These are phyloP conservation scores for Phytophthora capsici DNA, from an alignment of 352 stramenopile genomes.

Conservation along the genomic window DNA sequence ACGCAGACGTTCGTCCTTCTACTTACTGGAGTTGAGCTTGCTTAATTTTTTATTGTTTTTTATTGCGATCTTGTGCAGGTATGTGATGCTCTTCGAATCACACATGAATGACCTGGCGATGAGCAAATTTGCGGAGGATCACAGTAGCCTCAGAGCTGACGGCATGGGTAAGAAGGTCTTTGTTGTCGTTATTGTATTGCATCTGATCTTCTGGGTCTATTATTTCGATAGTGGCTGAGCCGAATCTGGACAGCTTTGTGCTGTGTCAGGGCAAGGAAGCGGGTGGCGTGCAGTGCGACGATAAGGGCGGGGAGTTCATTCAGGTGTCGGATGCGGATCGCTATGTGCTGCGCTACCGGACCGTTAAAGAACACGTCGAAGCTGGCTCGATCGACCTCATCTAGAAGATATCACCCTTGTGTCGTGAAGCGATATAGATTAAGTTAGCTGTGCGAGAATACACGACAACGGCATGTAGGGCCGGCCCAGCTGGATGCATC, in stretches of 20 bases:
- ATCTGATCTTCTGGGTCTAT: conserved; percentile 7
- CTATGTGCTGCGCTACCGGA: conserved; percentile 78
- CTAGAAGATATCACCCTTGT: conserved; percentile 18
- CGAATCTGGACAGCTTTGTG: conserved; percentile 82
- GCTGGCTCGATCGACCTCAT: conserved; percentile 62
- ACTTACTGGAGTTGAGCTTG: not conserved
- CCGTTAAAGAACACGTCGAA: conserved; percentile 62
- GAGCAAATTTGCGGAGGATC: conserved; percentile 68
- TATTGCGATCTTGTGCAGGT: conserved; percentile 36
- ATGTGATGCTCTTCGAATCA: conserved; percentile 67
- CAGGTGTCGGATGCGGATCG: conserved; percentile 65
- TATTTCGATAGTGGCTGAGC: conserved; percentile 55
- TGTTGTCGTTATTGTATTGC: not conserved
- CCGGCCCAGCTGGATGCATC: not conserved
- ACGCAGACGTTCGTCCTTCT: conserved; percentile 17
- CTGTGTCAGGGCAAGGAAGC: conserved; percentile 77
- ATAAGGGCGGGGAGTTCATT: conserved; percentile 72
- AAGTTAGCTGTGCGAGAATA: conserved; percentile 45
- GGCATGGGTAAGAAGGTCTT: conserved; percentile 61
- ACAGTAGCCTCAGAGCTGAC: conserved; percentile 59
- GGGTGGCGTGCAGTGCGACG: conserved; percentile 70
- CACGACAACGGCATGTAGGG: conserved; percentile 23
- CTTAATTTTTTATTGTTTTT: not conserved
- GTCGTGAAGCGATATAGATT: conserved; percentile 39
- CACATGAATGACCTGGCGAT: conserved; percentile 77